phyloP scores from a whole-genome alignment of 1,139 yeast genomes.

The Saccharomyces pastorianus region DNA sequence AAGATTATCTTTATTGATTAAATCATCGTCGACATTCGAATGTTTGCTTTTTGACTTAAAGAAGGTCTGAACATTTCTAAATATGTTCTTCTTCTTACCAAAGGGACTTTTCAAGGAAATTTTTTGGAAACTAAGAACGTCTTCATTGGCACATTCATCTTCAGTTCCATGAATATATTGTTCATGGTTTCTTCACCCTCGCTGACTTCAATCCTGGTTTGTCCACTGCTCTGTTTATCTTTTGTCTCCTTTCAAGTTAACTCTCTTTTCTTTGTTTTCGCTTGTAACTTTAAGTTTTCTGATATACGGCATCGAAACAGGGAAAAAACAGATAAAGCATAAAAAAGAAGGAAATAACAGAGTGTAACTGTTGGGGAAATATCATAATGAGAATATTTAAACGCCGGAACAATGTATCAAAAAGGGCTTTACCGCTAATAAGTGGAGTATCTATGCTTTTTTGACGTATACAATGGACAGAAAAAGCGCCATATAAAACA shows the following conservation, averaged over 20 bases:
- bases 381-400: neutral
- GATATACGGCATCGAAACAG: neutral
- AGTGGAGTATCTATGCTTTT: too few species aligned
- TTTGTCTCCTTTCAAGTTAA: neutral
- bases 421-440: too few species aligned
- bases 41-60: neutral
- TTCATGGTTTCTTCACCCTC: neutral
- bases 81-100: conserved; percentile 3
- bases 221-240: neutral
- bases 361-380: neutral
- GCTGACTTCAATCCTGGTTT: neutral
- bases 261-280: neutral
- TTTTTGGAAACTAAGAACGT: neutral
- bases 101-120: conserved; percentile 2
- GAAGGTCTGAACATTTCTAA: conserved; percentile 3
- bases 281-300: neutral
- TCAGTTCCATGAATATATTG: neutral
- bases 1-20: neutral
- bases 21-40: neutral
- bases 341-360: neutral
- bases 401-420: too few species aligned
- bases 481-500: too few species aligned
- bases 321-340: neutral
- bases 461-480: too few species aligned
- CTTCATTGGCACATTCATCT: neutral